These are phyloP conservation scores for Pseudocercospora cruenta DNA, from an alignment of 2,329 filamentous ascomycete genomes.

Conservation along the genomic window DNA sequence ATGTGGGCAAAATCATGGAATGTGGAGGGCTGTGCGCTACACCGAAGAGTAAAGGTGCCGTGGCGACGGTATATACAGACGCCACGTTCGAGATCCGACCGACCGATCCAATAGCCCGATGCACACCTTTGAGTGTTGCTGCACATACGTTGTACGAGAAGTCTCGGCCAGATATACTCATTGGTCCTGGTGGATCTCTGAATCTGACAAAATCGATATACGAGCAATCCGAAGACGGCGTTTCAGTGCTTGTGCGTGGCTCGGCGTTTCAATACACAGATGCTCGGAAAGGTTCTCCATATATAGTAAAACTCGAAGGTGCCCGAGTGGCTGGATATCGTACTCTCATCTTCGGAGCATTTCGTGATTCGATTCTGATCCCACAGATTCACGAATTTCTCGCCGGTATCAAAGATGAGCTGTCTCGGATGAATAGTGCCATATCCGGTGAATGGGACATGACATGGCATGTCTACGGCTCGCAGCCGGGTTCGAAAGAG, in stretches of 20 bases:
- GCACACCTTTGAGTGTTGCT: conserved; percentile 55
- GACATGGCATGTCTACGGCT: conserved; percentile 10
- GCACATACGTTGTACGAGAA: conserved; percentile 62
- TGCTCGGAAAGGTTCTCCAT: background rate
- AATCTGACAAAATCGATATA: conserved; percentile 9
- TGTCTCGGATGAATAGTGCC: background rate
- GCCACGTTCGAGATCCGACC: conserved; percentile 56
- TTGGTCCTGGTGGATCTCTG: conserved; percentile 53
- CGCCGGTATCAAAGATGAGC: background rate
- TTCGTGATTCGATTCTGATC: conserved; percentile 26
- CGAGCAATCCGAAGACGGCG: background rate
- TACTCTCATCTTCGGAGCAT: conserved; percentile 23
- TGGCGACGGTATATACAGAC: conserved; percentile 41
- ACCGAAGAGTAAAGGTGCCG: conserved; percentile 47
- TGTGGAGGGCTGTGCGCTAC: conserved; percentile 54
- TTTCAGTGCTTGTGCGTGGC: conserved; percentile 1
- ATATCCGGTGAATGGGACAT: conserved; percentile 3
- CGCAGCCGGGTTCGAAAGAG: background rate
- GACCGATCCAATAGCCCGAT: conserved; percentile 43
- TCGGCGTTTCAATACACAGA: conserved; percentile 5
- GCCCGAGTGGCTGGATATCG: conserved; percentile 20
- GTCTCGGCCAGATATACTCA: conserved; percentile 53
- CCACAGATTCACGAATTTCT: conserved; percentile 24
- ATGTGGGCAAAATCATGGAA: conserved; percentile 63
- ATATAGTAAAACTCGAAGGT: conserved; percentile 28